Evolutionary conservation across 2,329 filamentous ascomycete species (phyloP).

Genomic region (Pseudonectria foliicola): DNA sequence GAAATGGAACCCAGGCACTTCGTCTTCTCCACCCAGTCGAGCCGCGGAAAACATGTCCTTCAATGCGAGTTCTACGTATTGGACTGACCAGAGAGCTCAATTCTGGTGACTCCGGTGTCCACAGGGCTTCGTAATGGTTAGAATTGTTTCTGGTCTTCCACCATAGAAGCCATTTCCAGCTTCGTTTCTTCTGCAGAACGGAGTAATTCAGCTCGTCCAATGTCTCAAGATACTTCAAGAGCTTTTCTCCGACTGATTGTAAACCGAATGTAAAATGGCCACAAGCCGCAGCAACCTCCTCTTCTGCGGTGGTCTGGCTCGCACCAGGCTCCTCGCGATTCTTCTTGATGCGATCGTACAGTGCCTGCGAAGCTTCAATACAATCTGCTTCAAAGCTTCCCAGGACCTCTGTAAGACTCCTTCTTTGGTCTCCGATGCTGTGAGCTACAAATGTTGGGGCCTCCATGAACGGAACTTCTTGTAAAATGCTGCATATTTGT

Average conservation of each 20-base stretch:
- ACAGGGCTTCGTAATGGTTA: constrained; percentile 12
- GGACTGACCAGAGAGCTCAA: constrained; percentile 11
- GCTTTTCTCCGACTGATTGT: constrained; percentile 83
- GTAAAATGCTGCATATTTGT: constrained; percentile 7
- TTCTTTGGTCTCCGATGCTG: constrained; percentile 73
- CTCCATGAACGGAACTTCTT: constrained; percentile 21
- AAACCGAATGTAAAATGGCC: constrained; percentile 92
- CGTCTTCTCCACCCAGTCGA: not conserved
- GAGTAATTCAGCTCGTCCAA: constrained; percentile 76
- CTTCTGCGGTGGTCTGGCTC: constrained; percentile 57
- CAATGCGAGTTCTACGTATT: constrained; percentile 3
- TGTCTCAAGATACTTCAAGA: constrained; percentile 72
- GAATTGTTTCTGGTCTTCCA: constrained; percentile 43
- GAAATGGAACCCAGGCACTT: constrained; percentile 5
- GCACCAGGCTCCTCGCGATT: constrained; percentile 57
- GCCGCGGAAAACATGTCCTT: constrained; percentile 2
- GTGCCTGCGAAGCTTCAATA: constrained; percentile 68
- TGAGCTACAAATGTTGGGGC: constrained; percentile 37
- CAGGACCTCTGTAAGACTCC: constrained; percentile 72
- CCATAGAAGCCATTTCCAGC: constrained; percentile 78
- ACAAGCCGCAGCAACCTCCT: constrained; percentile 92
- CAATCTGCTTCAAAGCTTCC: constrained; percentile 91
- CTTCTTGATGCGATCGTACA: constrained; percentile 75
- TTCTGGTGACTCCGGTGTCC: constrained; percentile 33
- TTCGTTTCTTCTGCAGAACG: constrained; percentile 52